These are phyloP conservation scores for Rhipidocladum racemiflorum DNA, from an alignment of 176 grass and related monocot species.

Conservation along the genomic window DNA sequence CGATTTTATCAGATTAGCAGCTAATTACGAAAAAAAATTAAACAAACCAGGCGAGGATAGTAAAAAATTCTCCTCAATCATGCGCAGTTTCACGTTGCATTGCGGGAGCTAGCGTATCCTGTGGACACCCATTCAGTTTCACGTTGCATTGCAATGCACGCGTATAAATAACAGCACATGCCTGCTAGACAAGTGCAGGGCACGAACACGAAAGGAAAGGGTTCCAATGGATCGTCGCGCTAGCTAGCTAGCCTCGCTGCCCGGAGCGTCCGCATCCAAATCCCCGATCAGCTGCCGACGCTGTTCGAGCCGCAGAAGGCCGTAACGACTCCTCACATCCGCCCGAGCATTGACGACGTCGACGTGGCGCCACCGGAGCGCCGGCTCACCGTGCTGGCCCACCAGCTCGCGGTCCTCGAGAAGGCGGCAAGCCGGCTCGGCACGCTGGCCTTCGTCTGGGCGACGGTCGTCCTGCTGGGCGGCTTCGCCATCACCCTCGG, in stretches of 20 bases:
- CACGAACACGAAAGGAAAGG: too few species aligned
- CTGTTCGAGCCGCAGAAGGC: constrained; percentile 53
- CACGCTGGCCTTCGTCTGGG: constrained; percentile 70
- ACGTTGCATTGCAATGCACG: background rate
- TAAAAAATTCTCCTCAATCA: too few species aligned
- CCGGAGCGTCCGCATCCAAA: constrained; percentile 27
- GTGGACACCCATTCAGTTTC: background rate
- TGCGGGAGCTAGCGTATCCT: background rate
- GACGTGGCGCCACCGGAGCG: constrained; percentile 40
- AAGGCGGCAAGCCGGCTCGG: constrained; percentile 77
- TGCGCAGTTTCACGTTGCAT: background rate
- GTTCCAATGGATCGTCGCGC: constrained; percentile 23
- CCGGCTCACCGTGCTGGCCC: constrained; percentile 55
- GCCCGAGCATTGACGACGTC: background rate
- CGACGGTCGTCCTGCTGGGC: constrained; percentile 66
- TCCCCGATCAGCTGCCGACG: constrained; percentile 42
- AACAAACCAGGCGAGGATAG: too few species aligned
- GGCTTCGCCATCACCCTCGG: constrained; percentile 61
- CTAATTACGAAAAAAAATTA: too few species aligned
- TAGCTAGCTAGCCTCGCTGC: constrained; percentile 2
- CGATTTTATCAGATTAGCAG: too few species aligned
- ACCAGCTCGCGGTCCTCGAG: constrained; percentile 61
- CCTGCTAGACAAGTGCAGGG: background rate
- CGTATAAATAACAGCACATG: constrained; percentile 13
- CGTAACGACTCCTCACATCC: constrained; percentile 15